Base-by-base conservation (phyloP, 2,329 filamentous ascomycete species). In the Daldinia eschscholtzii region DNA sequence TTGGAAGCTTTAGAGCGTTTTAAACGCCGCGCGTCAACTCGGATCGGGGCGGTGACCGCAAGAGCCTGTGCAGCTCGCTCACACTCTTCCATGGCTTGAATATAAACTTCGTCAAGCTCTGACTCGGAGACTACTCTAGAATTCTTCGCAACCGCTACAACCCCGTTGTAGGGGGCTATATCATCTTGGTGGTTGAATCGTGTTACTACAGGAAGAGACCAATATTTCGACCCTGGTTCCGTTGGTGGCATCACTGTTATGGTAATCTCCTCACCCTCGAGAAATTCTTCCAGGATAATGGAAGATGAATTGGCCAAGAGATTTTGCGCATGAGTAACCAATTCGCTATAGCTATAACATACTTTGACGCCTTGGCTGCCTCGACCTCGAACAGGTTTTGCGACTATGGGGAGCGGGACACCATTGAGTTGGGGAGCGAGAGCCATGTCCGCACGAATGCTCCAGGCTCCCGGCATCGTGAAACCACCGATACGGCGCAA, bases 221-320 rank as follows among this genome's bases (percentile, higher is more conserved):
- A 83, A 69, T 86, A 83, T 0, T 76, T 73, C 0, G 73, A 65
- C 0, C 64, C 64, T 1, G 70, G 68, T 0, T 44, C 60, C 0
- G 77, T 80, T 2, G 84, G 84, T 0, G 85, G 83, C 84, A 87
- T 85, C 0, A 87, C 80, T 0, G 84, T 86, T 2, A 87, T 79
- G 0, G 85, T 87, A 0, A 77, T 84, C 70, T 87, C 85, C 64
- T 85, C 80, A 0, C 84, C 83, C 0, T 74, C 62, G 0, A 87
- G 79, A 63, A 80, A 86, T 64, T 87, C 80, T 66, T 87, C 84
- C 0, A 86, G 39, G 68, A 87, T 81, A 13, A 84, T 77, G 1
- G 73, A 65, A 0, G 78, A 75, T 0, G 78, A 80, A 56, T 83
- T 80, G 0, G 73, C 41, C 2, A 82, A 75, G 0, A 87, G 75